Base-by-base conservation (phyloP, 139 green algal genomes). In the Spirogloea muscicola region DNA sequence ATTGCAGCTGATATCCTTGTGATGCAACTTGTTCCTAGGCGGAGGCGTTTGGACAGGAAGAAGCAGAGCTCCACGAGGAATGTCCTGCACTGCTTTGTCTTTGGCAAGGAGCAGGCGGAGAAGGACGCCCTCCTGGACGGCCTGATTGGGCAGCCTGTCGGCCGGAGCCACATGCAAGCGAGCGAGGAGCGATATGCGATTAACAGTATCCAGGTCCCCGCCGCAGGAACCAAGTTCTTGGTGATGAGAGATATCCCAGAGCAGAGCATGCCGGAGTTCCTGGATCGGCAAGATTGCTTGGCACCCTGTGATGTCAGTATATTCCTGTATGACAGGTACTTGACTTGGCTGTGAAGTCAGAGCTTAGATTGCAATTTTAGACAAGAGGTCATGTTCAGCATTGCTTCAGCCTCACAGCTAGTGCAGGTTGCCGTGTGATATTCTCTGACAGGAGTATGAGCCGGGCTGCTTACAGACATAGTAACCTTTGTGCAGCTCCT, bases 1-100 rank as follows among this genome's bases (percentile, higher is more conserved):
- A n/a, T n/a, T n/a, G n/a, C n/a, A n/a, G n/a, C n/a, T n/a, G n/a
- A n/a, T n/a, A n/a, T n/a, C n/a, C n/a, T n/a, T n/a, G n/a, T n/a
- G n/a, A n/a, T n/a, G n/a, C n/a, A n/a, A n/a, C n/a, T 34, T 21
- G 34, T 77, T 18, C 68, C 68, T 31, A 31, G 43, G 7, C 68
- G 68, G 34, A 52, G 68, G 27, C 68, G 55, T 18, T 33, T 3
- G 29, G 67, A 76, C 67, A 38, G 67, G 21, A 76, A 76, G 67
- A 67, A 36, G 25, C 27, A 67, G 36, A 34, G 9, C 25, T 33
- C 13, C n/a, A 10, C n/a, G 67, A 38, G 67, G 13, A 27, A 67
- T 13, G 67, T 76, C 27, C n/a, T 76, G 25, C 67, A 76, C 39
- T 66, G 67, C 67, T 68, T 52, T 6, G 67, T 76, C 49, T 68